These are phyloP conservation scores for Quercus lobata DNA, from an alignment of 331 rosid genomes.

Conservation along the genomic window DNA sequence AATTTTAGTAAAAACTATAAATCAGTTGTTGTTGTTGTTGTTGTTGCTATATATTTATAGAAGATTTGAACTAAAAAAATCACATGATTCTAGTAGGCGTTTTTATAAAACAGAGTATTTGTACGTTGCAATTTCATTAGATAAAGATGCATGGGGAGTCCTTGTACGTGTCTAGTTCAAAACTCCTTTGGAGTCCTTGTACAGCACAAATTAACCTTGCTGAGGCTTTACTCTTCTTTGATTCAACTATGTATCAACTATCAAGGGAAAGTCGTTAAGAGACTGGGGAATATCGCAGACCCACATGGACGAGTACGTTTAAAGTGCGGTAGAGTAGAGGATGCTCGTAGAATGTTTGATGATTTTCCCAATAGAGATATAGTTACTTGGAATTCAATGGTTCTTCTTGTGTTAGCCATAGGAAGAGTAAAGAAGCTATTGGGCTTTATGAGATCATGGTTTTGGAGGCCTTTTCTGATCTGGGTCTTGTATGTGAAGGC, in stretches of 20 bases:
- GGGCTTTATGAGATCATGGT: constrained; percentile 44
- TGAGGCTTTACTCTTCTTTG: constrained; percentile 33
- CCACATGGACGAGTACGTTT: constrained; percentile 33
- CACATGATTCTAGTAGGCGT: too few relatives aligned
- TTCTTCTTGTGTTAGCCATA: constrained; percentile 39
- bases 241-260: constrained; percentile 33
- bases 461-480: constrained; percentile 43
- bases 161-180: not conserved
- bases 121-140: too few relatives aligned
- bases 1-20: too few relatives aligned
- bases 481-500: constrained; percentile 35
- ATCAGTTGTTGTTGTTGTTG: too few relatives aligned
- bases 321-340: constrained; percentile 38
- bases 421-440: constrained; percentile 46
- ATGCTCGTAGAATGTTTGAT: constrained; percentile 60
- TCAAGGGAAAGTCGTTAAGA: constrained; percentile 30
- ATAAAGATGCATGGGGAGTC: not conserved
- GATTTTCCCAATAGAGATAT: constrained; percentile 47
- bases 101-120: too few relatives aligned
- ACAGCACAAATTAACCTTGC: not conserved
- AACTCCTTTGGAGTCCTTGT: constrained; percentile 1
- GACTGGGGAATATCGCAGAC: constrained; percentile 38
- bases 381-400: constrained; percentile 59
- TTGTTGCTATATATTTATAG: too few relatives aligned
- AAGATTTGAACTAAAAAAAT: too few relatives aligned